These are phyloP conservation scores for Opeltia flavorubescens DNA, from an alignment of 495 filamentous ascomycete genomes.

Conservation along the genomic window DNA sequence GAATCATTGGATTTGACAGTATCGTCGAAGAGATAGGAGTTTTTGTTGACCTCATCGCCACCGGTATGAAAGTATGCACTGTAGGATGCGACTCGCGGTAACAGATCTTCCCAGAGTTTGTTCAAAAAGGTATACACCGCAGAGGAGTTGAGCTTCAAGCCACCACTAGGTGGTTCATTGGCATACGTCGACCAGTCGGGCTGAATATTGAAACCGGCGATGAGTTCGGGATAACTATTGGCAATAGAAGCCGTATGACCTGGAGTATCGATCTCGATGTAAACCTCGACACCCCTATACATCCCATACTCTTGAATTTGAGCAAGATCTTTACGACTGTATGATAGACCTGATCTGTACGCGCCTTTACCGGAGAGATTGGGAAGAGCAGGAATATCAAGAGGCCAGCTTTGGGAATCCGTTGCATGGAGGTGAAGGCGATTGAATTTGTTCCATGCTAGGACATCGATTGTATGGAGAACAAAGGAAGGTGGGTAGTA, in stretches of 20 bases:
- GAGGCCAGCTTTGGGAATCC: conserved; percentile 70
- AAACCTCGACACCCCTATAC: conserved; percentile 53
- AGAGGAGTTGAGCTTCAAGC: conserved; percentile 55
- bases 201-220: conserved; percentile 52
- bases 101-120: conserved; percentile 52
- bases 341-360: conserved; percentile 44
- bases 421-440: conserved; percentile 63
- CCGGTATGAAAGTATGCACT: conserved; percentile 67
- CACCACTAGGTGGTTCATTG: conserved; percentile 62
- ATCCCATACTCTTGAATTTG: conserved; percentile 52
- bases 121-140: conserved; percentile 53
- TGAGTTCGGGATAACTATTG: conserved; percentile 53
- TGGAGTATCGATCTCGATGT: conserved; percentile 70
- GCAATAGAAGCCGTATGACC: conserved; percentile 58
- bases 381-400: conserved; percentile 59
- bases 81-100: conserved; percentile 55
- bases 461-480: conserved; percentile 52
- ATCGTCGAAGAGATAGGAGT: conserved; percentile 58
- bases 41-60: conserved; percentile 67
- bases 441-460: conserved; percentile 68
- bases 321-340: conserved; percentile 47
- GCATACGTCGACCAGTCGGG: conserved; percentile 54
- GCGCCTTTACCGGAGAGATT: conserved; percentile 53
- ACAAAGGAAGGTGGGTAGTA: conserved; percentile 50
- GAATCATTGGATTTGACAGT: conserved; percentile 48